phyloP scores from a whole-genome alignment of 768 basidiomycete species.

The Butyriboletus loyo region DNA sequence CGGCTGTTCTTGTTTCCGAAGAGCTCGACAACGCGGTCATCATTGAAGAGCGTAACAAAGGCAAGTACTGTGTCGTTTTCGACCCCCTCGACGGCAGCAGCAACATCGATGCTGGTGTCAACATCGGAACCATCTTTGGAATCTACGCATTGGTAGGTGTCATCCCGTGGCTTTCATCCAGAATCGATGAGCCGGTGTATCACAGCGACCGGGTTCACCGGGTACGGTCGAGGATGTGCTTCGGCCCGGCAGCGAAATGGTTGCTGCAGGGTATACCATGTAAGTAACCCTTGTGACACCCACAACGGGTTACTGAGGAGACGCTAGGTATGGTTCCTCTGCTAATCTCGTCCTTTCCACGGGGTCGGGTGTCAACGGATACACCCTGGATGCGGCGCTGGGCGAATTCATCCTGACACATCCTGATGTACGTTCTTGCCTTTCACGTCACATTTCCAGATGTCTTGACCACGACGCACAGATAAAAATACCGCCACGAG shows the following conservation, averaged over 20 bases:
- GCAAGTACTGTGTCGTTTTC: constrained; percentile 96
- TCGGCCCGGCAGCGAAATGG: constrained; percentile 93
- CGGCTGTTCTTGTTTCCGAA: constrained; percentile 94
- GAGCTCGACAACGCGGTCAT: constrained; percentile 92
- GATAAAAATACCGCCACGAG: constrained; percentile 91
- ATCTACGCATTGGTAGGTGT: constrained; percentile 84
- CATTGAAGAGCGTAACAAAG: constrained; percentile 75
- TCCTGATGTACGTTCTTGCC: constrained; percentile 65
- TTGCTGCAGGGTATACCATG: constrained; percentile 98
- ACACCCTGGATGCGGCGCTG: constrained; percentile 91
- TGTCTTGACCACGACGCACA: constrained; percentile 25
- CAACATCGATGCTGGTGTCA: constrained; percentile 98
- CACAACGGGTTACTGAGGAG: constrained; percentile 8
- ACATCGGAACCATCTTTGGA: constrained; percentile 97
- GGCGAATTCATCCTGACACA: constrained; percentile 99
- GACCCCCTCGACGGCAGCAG: constrained; percentile 95
- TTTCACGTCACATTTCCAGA: not conserved
- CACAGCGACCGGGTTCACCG: constrained; percentile 67
- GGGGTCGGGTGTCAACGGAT: constrained; percentile 95
- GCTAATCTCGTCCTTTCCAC: constrained; percentile 95
- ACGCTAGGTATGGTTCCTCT: constrained; percentile 81
- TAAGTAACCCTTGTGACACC: constrained; percentile 36
- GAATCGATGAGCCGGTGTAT: not conserved
- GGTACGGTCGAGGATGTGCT: constrained; percentile 88
- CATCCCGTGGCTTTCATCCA: not conserved